These are phyloP conservation scores for Fraxinus nigra DNA, from an alignment of 305 asterid species.

Conservation along the genomic window DNA sequence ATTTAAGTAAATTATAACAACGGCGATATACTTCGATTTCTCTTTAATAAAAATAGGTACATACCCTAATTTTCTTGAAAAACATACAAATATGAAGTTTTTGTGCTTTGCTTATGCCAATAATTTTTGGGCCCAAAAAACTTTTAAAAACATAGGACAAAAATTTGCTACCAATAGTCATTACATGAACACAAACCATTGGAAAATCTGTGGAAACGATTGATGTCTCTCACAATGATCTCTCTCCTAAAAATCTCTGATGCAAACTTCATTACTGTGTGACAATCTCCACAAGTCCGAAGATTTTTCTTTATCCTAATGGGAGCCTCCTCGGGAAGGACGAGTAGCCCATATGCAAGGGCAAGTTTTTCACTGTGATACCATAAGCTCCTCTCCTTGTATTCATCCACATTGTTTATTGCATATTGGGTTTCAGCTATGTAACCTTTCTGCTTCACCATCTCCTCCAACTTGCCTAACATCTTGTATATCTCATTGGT, in stretches of 20 bases:
- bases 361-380: conserved; percentile 46
- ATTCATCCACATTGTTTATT: conserved; percentile 22
- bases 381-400: conserved; percentile 39
- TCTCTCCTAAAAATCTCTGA: conserved; percentile 42
- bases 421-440: conserved; percentile 25
- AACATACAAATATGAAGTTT: too few relatives aligned
- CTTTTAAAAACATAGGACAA: neutral
- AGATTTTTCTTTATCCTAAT: conserved; percentile 47
- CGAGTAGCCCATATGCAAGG: conserved; percentile 39
- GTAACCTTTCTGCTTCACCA: conserved; percentile 43
- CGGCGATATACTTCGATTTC: too few relatives aligned
- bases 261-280: conserved; percentile 42
- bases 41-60: too few relatives aligned
- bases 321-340: conserved; percentile 39
- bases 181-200: conserved; percentile 45
- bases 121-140: neutral
- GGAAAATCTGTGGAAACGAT: conserved; percentile 40
- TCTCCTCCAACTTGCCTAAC: conserved; percentile 39
- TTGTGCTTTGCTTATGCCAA: too few relatives aligned
- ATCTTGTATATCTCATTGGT: conserved; percentile 42
- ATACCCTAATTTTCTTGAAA: too few relatives aligned
- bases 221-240: conserved; percentile 43
- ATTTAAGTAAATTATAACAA: too few relatives aligned
- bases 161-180: conserved; percentile 36
- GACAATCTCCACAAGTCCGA: conserved; percentile 46